Evolutionary conservation across 495 filamentous ascomycete species (phyloP), one percentile per base, ranked within the genome.

Genomic region (Aspergillus asperescens): DNA sequence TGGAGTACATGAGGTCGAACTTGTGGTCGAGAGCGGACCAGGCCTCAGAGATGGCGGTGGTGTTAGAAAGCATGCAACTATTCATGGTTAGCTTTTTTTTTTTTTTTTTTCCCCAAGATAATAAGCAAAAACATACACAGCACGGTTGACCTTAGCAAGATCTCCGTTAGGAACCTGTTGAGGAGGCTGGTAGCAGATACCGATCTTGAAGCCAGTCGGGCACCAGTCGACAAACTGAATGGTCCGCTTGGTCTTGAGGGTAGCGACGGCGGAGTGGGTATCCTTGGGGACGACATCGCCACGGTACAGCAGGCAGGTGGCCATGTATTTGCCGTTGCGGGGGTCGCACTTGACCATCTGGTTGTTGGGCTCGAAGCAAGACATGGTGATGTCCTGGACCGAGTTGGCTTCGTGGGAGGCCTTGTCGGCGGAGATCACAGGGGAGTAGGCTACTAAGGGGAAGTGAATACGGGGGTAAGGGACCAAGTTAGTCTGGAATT

Each of bases 311-410:
- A 98, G 73, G 72, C 90, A 96, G 55, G 92, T 95, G 54, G 93
- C 93, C 93, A 98, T 98, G 82, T 97, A 98, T 82, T 97, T 97
- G 70, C 93, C 93, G 70, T 95, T 92, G 67, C 90, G 89, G 56
- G 93, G 94, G 70, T 98, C 92, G 73, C 93, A 98, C 81, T 95
- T 96, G 66, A 98, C 93, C 93, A 97, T 97, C 84, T 97, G 93
- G 75, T 85, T 85, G 78, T 87, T 80, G 50, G 83, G 82, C 77
- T 87, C 84, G 74, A 87, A 87, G 77, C 83, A 83, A 55, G 77
- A 78, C 72, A 73, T 80, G 63, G 81, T 81, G 65, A 83, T 83
- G 69, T 83, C 81, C 61, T 76, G 75, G 50, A 83, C 79, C 7
- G 78, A 82, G 68, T 90, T 82, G 56, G 88, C 83, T 77, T 98